Percentiles rank a stretch among this genome's conserved stretches.
Conservation (phyloP, 768 basidiomycete genomes). For the Omphalotus guepiniiformis region DNA sequence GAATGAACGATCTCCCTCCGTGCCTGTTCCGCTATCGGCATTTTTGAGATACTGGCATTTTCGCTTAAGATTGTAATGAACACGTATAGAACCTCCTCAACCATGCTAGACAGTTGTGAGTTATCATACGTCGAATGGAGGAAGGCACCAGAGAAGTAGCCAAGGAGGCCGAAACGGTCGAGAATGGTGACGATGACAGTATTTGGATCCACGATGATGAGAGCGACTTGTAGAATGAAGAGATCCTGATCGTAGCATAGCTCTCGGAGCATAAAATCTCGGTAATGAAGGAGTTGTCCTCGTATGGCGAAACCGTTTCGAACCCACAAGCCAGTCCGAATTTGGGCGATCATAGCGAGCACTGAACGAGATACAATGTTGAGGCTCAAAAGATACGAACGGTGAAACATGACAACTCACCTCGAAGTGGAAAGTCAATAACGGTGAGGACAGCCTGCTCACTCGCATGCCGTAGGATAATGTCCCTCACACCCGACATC, state of each 20-base stretch:
- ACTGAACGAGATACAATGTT: conserved; percentile 38
- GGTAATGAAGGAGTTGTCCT: conserved; percentile 92
- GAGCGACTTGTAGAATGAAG: conserved; percentile 82
- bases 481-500: conserved; percentile 48
- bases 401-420: conserved; percentile 36
- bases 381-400: background rate
- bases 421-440: conserved; percentile 86
- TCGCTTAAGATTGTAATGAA: conserved; percentile 86
- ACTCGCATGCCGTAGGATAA: conserved; percentile 56
- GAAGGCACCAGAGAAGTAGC: conserved; percentile 73
- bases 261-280: conserved; percentile 93
- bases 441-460: conserved; percentile 70
- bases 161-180: conserved; percentile 80
- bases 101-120: conserved; percentile 73
- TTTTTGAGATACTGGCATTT: conserved; percentile 64
- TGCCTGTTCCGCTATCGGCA: conserved; percentile 60
- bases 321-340: conserved; percentile 94
- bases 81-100: conserved; percentile 88
- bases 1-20: conserved; percentile 88
- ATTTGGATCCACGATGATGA: conserved; percentile 75
- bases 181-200: conserved; percentile 80
- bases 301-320: conserved; percentile 96
- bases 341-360: conserved; percentile 89
- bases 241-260: conserved; percentile 95
- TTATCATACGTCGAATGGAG: conserved; percentile 61